Base-by-base conservation (phyloP, 805 yeast species). In the Cyberlindnera xylosilytica region DNA sequence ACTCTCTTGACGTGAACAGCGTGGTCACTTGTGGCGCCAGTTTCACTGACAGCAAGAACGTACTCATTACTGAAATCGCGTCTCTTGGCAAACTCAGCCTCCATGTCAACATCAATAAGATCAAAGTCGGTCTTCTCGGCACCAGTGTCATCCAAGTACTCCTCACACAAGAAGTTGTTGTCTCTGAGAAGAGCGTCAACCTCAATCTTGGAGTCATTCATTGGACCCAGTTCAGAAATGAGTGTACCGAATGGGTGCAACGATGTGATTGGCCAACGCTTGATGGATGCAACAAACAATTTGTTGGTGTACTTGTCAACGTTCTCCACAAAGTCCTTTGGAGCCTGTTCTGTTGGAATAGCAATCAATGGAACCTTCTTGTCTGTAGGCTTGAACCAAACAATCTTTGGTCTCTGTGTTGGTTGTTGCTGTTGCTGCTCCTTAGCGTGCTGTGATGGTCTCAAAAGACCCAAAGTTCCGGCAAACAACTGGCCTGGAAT, bases 231-330 rank as follows among this genome's bases (percentile, higher is more conserved):
- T 53, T 86, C 87, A 35, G 90, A 85, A 20, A 91, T 83, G 44
- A 93, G 70, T 23, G 96, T 89, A 55, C 99, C 99, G 60, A 93
- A 93, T 5, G 99, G 99, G 70, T 93, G 99, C 63, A 93, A 74
- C 0, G 98, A 91, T 9, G 99, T 93, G 64, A 93, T 93, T 58
- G 99, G 99, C 99, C 99, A 93, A 64, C 99, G 83, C 63, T 93
- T 93, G 58, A 93, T 91, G 1, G 96, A 85, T 0, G 98, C 97
- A 47, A 93, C 91, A 60, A 91, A 93, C 39, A 90, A 68, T 54
- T 83, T 86, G 59, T 87, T 79, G 0, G 86, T 73, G 57, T 93
- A 93, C 39, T 73, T 74, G 43, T 86, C 95, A 51, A 89, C 95
- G 54, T 88, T 89, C 53, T 89, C 96, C 33, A 93, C 90, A 65